A percentile compares a stretch with the other conserved stretches of the same genome.
phyloP scores from a whole-genome alignment of 2,329 filamentous ascomycete species.

The Nakataea oryzae region DNA sequence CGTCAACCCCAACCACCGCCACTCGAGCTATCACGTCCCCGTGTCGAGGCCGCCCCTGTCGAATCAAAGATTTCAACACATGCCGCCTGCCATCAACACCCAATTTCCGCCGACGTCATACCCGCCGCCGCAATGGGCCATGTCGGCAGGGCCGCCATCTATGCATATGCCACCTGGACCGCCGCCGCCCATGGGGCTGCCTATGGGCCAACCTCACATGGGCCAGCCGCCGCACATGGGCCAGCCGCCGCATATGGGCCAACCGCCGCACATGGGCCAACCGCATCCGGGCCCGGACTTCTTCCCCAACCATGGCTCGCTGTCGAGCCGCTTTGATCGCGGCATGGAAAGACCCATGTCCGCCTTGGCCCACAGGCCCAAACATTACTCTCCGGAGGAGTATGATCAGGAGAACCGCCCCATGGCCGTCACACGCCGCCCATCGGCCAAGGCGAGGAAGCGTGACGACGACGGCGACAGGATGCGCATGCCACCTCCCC shows the following conservation, averaged over 20 bases:
- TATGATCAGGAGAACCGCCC: constrained; percentile 26
- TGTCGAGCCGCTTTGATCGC: neutral
- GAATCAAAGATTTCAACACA: constrained; percentile 22
- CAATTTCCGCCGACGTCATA: constrained; percentile 17
- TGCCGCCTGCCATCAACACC: constrained; percentile 14
- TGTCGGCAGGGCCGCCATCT: neutral
- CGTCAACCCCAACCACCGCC: constrained; percentile 14
- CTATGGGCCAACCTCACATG: constrained; percentile 6
- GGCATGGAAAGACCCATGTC: constrained; percentile 21
- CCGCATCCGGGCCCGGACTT: constrained; percentile 9
- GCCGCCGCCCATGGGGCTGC: neutral
- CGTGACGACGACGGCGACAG: constrained; percentile 32
- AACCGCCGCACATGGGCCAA: neutral
- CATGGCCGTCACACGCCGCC: constrained; percentile 23
- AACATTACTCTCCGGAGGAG: constrained; percentile 25
- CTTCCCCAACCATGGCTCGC: constrained; percentile 9
- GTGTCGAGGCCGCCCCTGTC: constrained; percentile 23
- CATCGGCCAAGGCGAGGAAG: constrained; percentile 27
- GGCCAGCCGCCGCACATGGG: constrained; percentile 8
- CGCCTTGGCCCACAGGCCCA: constrained; percentile 23
- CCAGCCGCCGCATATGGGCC: neutral
- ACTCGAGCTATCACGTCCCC: constrained; percentile 24
- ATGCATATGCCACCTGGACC: constrained; percentile 5
- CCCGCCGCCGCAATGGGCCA: constrained; percentile 13
- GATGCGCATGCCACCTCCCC: constrained; percentile 30